Evolutionary conservation across 2,329 filamentous ascomycete species (phyloP), one percentile per base, ranked within the genome.

Genomic region (Cytospora paraplurivora): DNA sequence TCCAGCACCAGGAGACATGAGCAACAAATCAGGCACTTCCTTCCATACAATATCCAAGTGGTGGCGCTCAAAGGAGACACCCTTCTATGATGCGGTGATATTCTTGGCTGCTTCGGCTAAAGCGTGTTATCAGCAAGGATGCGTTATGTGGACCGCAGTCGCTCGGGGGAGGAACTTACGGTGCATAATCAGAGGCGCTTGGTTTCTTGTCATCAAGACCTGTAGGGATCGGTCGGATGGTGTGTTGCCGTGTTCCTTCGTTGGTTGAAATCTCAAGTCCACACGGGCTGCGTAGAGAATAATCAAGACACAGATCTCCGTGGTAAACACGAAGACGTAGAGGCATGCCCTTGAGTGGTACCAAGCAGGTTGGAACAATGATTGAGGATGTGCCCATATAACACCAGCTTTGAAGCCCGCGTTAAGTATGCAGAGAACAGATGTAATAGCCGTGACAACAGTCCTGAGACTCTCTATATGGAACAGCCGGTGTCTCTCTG

Each of bases 291-390:
- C 19, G 15, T 41, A 44, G 8, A 56, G 35, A 11, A 56, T 7
- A 15, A 44, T 17, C 34, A 56, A 38, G 17, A 92, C 85, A 32
- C 89, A 72, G 50, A 93, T 77, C 75, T 96, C 92, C 35, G 93
- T 79, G 15, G 78, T 78, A 71, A 90, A 95, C 76, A 91, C 90
- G 78, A 95, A 91, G 71, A 86, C 76, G 77, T 94, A 96, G 78
- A 92, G 96, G 69, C 84, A 85, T 1, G 87, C 84, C 72, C 88
- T 90, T 70, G 78, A 78, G 70, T 92, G 84, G 72, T 88, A 94
- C 82, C 87, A 90, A 6, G 87, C 87, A 1, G 90, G 86, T 62
- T 85, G 50, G 12, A 53, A 77, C 62, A 71, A 69, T 3, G 80
- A 85, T 33, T 81, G 82, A 32, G 53, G 53, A 1, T 78, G 71